phyloP scores from a whole-genome alignment of 2,329 filamentous ascomycete genomes.

The Ophiocordyceps camponoti-floridani region DNA sequence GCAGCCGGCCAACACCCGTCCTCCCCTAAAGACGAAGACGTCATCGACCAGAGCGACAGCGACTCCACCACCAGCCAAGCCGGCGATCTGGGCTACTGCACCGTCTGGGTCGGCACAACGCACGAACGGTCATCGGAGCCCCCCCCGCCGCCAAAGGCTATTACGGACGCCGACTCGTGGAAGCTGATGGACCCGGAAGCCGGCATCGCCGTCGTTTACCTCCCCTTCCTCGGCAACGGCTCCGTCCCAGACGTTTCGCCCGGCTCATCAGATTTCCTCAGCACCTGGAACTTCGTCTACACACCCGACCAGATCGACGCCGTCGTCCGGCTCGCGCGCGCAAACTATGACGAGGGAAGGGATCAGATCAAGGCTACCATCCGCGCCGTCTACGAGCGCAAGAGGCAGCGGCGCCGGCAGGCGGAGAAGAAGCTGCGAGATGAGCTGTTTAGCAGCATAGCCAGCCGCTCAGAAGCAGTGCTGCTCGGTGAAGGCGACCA shows the following conservation, averaged over 20 bases:
- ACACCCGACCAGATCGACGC: conserved; percentile 77
- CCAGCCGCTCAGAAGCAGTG: conserved; percentile 32
- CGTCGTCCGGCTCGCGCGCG: conserved; percentile 63
- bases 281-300: conserved; percentile 97
- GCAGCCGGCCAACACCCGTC: conserved; percentile 18
- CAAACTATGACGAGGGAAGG: conserved; percentile 72
- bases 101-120: conserved; percentile 81
- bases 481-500: conserved; percentile 47
- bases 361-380: conserved; percentile 65
- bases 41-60: conserved; percentile 17
- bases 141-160: conserved; percentile 28
- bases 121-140: conserved; percentile 47
- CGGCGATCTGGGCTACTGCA: conserved; percentile 73
- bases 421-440: conserved; percentile 21
- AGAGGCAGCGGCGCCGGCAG: conserved; percentile 50
- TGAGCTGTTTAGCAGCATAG: conserved; percentile 25
- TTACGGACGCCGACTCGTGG: conserved; percentile 48
- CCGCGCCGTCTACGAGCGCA: conserved; percentile 79
- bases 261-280: conserved; percentile 66
- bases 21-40: conserved; percentile 13
- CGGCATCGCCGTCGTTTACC: conserved; percentile 77
- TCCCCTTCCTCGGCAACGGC: conserved; percentile 73
- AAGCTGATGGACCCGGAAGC: conserved; percentile 54
- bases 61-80: conserved; percentile 10
- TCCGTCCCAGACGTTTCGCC: conserved; percentile 72